Evolutionary conservation across 768 basidiomycete genomes (phyloP).

Genomic region (Boletus sp.): DNA sequence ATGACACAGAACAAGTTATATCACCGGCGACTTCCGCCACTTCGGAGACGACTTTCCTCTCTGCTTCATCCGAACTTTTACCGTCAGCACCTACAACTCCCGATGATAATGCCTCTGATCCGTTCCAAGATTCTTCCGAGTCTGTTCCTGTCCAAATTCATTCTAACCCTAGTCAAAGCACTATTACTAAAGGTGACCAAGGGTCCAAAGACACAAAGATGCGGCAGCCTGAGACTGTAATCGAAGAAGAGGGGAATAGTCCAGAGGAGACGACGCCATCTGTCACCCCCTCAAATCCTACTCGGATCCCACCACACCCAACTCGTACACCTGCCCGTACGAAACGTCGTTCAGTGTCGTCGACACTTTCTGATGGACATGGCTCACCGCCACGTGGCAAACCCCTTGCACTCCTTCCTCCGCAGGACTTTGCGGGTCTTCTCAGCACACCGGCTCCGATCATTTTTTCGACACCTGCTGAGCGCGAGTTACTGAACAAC

Average conservation of each 20-base stretch:
- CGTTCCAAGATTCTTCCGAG: constrained; percentile 35
- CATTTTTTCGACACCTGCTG: constrained; percentile 83
- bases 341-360: constrained; percentile 93
- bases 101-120: constrained; percentile 45
- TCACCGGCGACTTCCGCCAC: constrained; percentile 47
- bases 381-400: constrained; percentile 52
- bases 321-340: constrained; percentile 91
- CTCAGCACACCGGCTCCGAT: constrained; percentile 68
- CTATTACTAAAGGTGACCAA: constrained; percentile 47
- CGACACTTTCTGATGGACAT: constrained; percentile 67
- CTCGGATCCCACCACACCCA: constrained; percentile 55
- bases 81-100: constrained; percentile 59
- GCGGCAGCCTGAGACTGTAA: constrained; percentile 46
- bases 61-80: constrained; percentile 49
- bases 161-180: constrained; percentile 56
- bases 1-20: constrained; percentile 32
- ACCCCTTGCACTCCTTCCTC: constrained; percentile 35
- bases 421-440: constrained; percentile 60
- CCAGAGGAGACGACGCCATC: constrained; percentile 7
- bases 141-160: constrained; percentile 36
- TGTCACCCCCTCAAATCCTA: constrained; percentile 22
- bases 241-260: constrained; percentile 45
- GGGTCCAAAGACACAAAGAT: constrained; percentile 32
- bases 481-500: constrained; percentile 74
- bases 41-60: constrained; percentile 48